phyloP scores from a whole-genome alignment of 176 grass and related monocot species.

The Tuctoria greenei region DNA sequence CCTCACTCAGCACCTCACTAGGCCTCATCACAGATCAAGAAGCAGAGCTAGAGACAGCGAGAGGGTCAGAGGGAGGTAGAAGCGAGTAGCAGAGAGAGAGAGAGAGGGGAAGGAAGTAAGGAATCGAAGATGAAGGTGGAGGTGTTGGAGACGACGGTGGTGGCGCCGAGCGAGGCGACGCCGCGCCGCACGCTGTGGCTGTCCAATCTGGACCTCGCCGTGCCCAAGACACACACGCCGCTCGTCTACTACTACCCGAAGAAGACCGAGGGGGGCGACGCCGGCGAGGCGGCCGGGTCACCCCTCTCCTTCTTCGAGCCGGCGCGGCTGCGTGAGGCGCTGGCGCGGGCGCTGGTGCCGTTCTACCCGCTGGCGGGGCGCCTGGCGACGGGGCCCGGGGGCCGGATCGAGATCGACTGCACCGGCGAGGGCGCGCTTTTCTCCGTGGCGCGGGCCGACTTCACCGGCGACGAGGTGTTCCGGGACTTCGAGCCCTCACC shows the following conservation, averaged over 20 bases:
- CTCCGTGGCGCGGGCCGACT: slow-evolving; percentile 44
- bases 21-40: not conserved
- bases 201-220: slow-evolving; percentile 67
- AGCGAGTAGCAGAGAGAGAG: not conserved
- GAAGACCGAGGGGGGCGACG: not conserved
- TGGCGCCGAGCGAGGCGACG: slow-evolving; percentile 55
- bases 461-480: slow-evolving; percentile 48
- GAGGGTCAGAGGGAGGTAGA: not conserved
- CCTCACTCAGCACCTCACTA: not conserved
- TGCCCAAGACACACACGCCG: slow-evolving; percentile 51
- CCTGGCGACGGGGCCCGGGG: slow-evolving; percentile 7
- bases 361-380: slow-evolving; percentile 76
- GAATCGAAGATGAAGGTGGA: slow-evolving; percentile 53
- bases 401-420: slow-evolving; percentile 59
- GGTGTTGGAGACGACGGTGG: slow-evolving; percentile 55
- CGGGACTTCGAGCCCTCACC: slow-evolving; percentile 51
- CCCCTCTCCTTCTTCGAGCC: slow-evolving; percentile 45
- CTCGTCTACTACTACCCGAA: slow-evolving; percentile 63
- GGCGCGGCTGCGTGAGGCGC: slow-evolving; percentile 48
- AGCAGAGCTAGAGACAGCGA: not conserved
- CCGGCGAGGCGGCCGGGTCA: not conserved
- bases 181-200: slow-evolving; percentile 53
- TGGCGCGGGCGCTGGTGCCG: slow-evolving; percentile 50
- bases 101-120: not conserved
- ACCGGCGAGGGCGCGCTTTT: slow-evolving; percentile 62